Evolutionary conservation across 768 basidiomycete species (phyloP).

Genomic region (Mycena rosella): DNA sequence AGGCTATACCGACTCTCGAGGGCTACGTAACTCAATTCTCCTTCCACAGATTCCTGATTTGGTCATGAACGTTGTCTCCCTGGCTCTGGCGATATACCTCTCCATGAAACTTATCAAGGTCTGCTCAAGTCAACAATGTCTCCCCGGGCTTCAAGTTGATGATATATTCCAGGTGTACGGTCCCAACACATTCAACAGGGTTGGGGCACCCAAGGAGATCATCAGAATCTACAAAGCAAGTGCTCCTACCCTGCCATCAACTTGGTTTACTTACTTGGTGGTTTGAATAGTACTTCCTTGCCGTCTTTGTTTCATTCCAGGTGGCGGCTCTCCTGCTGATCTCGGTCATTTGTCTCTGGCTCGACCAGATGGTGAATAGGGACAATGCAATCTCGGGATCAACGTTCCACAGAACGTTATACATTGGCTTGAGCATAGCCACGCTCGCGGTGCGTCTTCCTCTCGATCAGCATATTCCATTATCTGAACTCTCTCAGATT

Average conservation of each 20-base stretch:
- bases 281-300: slow-evolving; percentile 42
- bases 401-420: slow-evolving; percentile 33
- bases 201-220: slow-evolving; percentile 50
- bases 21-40: neutral
- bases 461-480: neutral
- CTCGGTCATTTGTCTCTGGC: slow-evolving; percentile 46
- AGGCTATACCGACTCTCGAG: neutral
- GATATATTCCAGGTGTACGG: slow-evolving; percentile 26
- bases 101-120: slow-evolving; percentile 35
- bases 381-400: slow-evolving; percentile 37
- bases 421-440: slow-evolving; percentile 40
- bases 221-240: slow-evolving; percentile 50
- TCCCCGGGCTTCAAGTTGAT: neutral
- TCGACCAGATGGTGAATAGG: slow-evolving; percentile 43
- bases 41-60: slow-evolving; percentile 31
- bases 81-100: slow-evolving; percentile 29
- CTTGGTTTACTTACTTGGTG: neutral
- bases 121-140: neutral
- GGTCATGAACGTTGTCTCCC: slow-evolving; percentile 26
- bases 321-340: slow-evolving; percentile 46
- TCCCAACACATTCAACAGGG: slow-evolving; percentile 48
- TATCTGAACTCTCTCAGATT: slow-evolving; percentile 27
- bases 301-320: slow-evolving; percentile 46
- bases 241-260: neutral
- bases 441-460: slow-evolving; percentile 40